These are phyloP conservation scores for Coffea humblotiana DNA, from an alignment of 305 asterid genomes.

Conservation along the genomic window DNA sequence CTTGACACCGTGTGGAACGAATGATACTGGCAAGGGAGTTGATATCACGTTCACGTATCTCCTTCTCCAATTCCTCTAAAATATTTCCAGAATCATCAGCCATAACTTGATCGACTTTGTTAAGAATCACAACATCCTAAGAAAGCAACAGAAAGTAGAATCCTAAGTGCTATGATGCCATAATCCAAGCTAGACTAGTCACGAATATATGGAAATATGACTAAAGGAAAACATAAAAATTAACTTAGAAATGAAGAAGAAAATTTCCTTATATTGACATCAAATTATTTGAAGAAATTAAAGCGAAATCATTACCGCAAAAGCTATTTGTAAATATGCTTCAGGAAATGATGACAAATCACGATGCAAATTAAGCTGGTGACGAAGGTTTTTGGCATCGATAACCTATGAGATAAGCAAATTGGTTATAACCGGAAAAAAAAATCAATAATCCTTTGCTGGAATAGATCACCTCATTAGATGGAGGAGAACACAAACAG, in stretches of 20 bases:
- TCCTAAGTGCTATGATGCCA: slow-evolving; percentile 3
- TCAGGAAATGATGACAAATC: slow-evolving; percentile 87
- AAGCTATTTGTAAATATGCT: slow-evolving; percentile 91
- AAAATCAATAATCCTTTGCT: background rate
- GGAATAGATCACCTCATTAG: background rate
- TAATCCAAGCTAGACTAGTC: background rate
- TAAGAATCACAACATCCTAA: slow-evolving; percentile 94
- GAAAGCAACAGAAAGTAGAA: slow-evolving; percentile 10
- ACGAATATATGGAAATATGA: background rate
- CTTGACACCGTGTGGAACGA: slow-evolving; percentile 77
- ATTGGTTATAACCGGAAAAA: slow-evolving; percentile 10
- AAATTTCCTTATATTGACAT: background rate
- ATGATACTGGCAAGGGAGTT: slow-evolving; percentile 77
- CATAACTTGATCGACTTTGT: slow-evolving; percentile 83
- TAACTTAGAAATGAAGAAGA: background rate
- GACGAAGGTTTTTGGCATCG: slow-evolving; percentile 91
- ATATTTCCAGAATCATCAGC: slow-evolving; percentile 46
- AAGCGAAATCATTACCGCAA: slow-evolving; percentile 56
- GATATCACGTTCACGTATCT: slow-evolving; percentile 63
- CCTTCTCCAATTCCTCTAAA: slow-evolving; percentile 75
- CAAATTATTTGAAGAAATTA: background rate
- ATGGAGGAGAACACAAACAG: background rate
- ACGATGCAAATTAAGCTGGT: slow-evolving; percentile 69
- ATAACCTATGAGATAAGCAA: slow-evolving; percentile 59
- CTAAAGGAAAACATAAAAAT: background rate